Percentiles rank a stretch among this genome's conserved stretches.
phyloP scores from a whole-genome alignment of 2,329 filamentous ascomycete species.

The Trichoderma pleuroti region DNA sequence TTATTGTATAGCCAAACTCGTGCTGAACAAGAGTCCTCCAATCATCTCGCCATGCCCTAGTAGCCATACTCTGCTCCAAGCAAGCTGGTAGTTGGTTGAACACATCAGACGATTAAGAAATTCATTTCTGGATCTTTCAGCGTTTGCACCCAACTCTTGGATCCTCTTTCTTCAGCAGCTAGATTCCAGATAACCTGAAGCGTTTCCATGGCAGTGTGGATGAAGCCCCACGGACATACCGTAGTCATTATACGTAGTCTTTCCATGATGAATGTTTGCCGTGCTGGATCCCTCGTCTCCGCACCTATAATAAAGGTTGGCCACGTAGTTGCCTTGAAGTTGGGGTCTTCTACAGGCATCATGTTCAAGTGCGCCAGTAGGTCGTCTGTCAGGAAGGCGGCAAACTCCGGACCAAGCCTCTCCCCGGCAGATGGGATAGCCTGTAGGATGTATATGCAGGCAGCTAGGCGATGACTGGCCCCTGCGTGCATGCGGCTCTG shows the following conservation, averaged over 20 bases:
- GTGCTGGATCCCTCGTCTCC: conserved; percentile 41
- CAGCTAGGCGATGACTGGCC: conserved; percentile 41
- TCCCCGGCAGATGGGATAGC: conserved; percentile 33
- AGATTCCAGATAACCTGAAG: conserved; percentile 43
- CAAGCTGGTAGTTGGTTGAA: neutral
- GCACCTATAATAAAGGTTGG: conserved; percentile 55
- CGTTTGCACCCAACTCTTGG: conserved; percentile 43
- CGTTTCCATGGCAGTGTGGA: conserved; percentile 46
- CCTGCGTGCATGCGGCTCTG: conserved; percentile 40
- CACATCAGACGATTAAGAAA: conserved; percentile 40
- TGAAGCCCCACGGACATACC: conserved; percentile 47
- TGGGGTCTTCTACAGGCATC: conserved; percentile 47
- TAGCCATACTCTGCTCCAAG: neutral
- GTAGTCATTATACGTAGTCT: conserved; percentile 40
- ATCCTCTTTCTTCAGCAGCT: conserved; percentile 31
- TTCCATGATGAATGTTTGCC: conserved; percentile 48
- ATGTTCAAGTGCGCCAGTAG: conserved; percentile 45
- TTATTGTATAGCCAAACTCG: neutral
- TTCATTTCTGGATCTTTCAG: conserved; percentile 41
- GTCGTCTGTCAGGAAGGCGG: conserved; percentile 40
- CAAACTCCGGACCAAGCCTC: conserved; percentile 23
- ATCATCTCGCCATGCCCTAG: neutral
- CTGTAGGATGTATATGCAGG: conserved; percentile 46
- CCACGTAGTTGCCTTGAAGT: conserved; percentile 57
- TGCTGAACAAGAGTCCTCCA: neutral